Base-by-base conservation (phyloP, 2,329 filamentous ascomycete species). In the Monilinia laxa region DNA sequence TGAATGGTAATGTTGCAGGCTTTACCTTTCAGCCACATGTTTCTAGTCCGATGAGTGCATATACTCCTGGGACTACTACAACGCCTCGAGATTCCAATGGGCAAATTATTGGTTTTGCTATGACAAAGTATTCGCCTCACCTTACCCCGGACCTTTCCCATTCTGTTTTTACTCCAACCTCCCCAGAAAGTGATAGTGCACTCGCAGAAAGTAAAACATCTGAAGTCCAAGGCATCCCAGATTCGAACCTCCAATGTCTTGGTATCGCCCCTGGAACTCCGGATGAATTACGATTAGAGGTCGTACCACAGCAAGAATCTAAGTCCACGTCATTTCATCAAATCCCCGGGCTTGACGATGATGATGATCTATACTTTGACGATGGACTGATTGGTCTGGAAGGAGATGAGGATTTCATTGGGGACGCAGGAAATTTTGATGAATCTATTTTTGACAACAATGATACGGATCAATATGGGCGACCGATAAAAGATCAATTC, bases 401-500 rank as follows among this genome's bases (percentile, higher is more conserved):
- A 81, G 60, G 79, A 67, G 82, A 81, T n/a, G 72, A 74, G 67
- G 82, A 81, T 23, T 71, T 75, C 25, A 75, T 73, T 11, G 73
- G 76, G 6, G 84, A 88, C 38, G 81, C 81, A 1, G 79, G 80
- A 0, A 80, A 83, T 1, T 91, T 92, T 75, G 89, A 92, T 68
- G 90, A 92, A 75, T 89, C 87, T 7, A 83, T 91, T 18, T 92
- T 92, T 73, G 90, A 92, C 70, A 82, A 87, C 42, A 82, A 89
- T 62, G 86, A 89, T 72, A 87, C 87, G 18, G 83, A 89, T 75
- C 76, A 82, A 69, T 88, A 84, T 73, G 86, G 87, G 20, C 80
- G 87, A 28, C 86, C 64, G 84, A 84, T 67, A 85, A 86, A 10
- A 82, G 55, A 70, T 53, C 75, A 75, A 52, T 72, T 72, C 11